phyloP scores from a whole-genome alignment of 1,284 basidiomycete species.

The Tilletia indica region DNA sequence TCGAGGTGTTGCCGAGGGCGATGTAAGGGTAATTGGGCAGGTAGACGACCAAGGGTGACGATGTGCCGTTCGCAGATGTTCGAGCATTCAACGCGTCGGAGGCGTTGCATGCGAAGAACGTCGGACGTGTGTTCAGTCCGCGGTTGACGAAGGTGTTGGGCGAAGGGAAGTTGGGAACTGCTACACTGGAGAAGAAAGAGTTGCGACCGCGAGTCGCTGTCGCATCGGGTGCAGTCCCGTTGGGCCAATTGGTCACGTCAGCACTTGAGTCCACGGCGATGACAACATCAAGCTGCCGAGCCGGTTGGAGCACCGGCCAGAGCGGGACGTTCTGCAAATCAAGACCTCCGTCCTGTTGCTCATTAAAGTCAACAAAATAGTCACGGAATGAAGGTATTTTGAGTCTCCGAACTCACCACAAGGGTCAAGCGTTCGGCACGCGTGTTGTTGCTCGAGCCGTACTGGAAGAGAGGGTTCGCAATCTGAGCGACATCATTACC shows the following conservation, averaged over 20 bases:
- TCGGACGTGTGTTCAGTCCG: conserved; percentile 69
- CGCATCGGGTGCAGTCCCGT: conserved; percentile 60
- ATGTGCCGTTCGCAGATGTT: conserved; percentile 42
- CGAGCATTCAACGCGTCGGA: conserved; percentile 54
- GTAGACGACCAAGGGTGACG: conserved; percentile 58
- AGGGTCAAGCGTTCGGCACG: conserved; percentile 25
- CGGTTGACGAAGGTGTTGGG: conserved; percentile 64
- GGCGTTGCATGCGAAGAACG: conserved; percentile 71
- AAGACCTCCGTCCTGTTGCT: conserved; percentile 38
- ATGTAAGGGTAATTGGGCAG: conserved; percentile 60
- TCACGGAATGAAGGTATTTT: too few relatives aligned
- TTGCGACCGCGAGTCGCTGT: conserved; percentile 34
- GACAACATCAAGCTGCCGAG: conserved; percentile 67
- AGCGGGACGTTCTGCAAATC: conserved; percentile 65
- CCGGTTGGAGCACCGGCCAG: conserved; percentile 66
- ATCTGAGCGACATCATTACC: conserved; percentile 9
- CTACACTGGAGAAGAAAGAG: conserved; percentile 36
- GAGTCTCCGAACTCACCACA: background rate
- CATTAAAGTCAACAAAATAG: conserved; percentile 23
- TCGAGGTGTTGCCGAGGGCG: conserved; percentile 41
- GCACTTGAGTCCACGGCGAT: conserved; percentile 69
- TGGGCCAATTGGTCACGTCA: conserved; percentile 64
- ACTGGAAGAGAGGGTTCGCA: conserved; percentile 16
- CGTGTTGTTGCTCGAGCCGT: conserved; percentile 49
- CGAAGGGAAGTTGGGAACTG: conserved; percentile 59